Conservation (phyloP, 345 rosid species). For the Brassica cretica region DNA sequence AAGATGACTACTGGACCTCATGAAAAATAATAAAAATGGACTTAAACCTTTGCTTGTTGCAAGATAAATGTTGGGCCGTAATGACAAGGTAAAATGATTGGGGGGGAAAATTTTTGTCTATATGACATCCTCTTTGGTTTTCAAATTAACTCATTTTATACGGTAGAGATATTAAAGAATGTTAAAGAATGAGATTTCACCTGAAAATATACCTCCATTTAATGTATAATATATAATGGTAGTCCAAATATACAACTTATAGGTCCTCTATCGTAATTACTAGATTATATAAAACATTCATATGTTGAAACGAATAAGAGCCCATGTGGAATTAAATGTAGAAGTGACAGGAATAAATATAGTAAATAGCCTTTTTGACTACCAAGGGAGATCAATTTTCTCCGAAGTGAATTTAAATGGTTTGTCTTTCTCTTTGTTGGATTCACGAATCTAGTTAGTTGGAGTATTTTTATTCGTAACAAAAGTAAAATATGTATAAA, state of each 20-base stretch:
- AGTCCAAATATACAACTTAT: neutral
- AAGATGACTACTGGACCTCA: no score
- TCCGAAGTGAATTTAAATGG: conserved; percentile 8
- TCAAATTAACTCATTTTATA: no score
- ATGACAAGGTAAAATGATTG: no score
- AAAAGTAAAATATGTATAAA: neutral
- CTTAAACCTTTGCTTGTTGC: no score
- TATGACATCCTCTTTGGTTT: no score
- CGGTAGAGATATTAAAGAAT: neutral
- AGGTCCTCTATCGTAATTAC: neutral
- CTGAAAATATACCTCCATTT: conserved; percentile 9
- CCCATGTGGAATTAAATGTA: conserved; percentile 20
- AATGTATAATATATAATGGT: neutral
- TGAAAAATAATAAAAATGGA: no score
- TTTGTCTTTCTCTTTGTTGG: conserved; percentile 24
- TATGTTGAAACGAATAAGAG: neutral
- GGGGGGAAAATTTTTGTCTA: no score
- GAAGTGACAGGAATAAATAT: neutral
- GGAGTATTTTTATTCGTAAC: neutral
- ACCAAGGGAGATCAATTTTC: conserved; percentile 1
- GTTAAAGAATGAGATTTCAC: conserved; percentile 18
- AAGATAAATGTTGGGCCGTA: no score
- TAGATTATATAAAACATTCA: neutral
- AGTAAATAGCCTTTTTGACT: conserved; percentile 10
- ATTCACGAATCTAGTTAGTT: conserved; percentile 19